phyloP scores from a whole-genome alignment of 2,329 filamentous ascomycete genomes.

The Aspergillus caelatus region DNA sequence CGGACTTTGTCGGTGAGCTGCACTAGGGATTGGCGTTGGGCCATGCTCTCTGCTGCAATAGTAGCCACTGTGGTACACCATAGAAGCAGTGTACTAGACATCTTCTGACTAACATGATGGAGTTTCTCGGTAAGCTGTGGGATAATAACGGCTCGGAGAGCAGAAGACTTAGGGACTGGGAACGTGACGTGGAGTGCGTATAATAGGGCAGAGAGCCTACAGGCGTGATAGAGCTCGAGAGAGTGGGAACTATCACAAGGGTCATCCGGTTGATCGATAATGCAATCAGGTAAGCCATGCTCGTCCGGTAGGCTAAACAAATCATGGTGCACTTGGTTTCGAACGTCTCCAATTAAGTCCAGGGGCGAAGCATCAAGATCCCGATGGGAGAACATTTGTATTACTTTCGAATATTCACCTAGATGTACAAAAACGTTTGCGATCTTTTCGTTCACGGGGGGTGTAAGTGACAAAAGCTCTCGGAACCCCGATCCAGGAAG shows the following conservation, averaged over 20 bases:
- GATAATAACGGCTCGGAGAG: neutral
- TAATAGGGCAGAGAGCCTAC: neutral
- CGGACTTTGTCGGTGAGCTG: neutral
- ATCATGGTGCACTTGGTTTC: slow-evolving; percentile 7
- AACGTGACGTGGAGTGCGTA: slow-evolving; percentile 12
- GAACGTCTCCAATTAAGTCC: slow-evolving; percentile 4
- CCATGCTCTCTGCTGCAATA: neutral
- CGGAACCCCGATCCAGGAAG: neutral
- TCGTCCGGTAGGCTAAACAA: slow-evolving; percentile 8
- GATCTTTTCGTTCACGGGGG: slow-evolving; percentile 4
- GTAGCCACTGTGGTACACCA: slow-evolving; percentile 5
- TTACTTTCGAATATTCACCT: slow-evolving; percentile 3
- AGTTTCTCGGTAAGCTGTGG: neutral
- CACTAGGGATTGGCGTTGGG: neutral
- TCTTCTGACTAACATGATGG: neutral
- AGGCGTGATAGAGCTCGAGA: slow-evolving; percentile 2
- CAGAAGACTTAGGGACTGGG: neutral
- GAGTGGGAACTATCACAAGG: neutral
- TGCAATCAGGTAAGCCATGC: neutral
- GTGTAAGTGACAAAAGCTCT: slow-evolving; percentile 3
- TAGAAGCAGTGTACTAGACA: neutral
- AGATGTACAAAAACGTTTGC: slow-evolving; percentile 9
- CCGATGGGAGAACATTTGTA: neutral
- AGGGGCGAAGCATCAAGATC: neutral
- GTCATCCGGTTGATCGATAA: neutral